phyloP scores from a whole-genome alignment of 768 basidiomycete species.

The Pleurotus ostreatus region DNA sequence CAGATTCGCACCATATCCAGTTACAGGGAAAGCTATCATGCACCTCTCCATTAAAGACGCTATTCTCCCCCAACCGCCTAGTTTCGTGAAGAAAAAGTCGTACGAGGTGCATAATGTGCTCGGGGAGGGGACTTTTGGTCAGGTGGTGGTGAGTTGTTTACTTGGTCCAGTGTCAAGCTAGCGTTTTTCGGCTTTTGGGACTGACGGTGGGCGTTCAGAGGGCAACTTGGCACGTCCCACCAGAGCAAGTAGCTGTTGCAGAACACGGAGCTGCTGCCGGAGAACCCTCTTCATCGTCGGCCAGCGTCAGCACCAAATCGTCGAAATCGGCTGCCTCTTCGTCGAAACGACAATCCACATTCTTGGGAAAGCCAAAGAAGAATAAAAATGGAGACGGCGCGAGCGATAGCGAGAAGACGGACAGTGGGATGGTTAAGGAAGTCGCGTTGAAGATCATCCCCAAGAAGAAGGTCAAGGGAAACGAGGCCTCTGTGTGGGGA shows the following conservation, averaged over 20 bases:
- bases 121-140: constrained; percentile 86
- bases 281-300: constrained; percentile 13
- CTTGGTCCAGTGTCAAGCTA: background rate
- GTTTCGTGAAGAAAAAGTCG: constrained; percentile 81
- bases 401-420: background rate
- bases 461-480: constrained; percentile 94
- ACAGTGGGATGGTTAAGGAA: constrained; percentile 50
- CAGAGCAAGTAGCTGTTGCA: constrained; percentile 51
- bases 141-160: constrained; percentile 61
- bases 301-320: constrained; percentile 8
- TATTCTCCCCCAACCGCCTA: constrained; percentile 78
- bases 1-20: background rate
- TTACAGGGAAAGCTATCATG: background rate
- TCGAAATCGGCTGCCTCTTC: constrained; percentile 13
- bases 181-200: background rate
- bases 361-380: background rate
- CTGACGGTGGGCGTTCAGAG: constrained; percentile 32
- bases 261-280: constrained; percentile 51
- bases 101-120: constrained; percentile 72
- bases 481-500: constrained; percentile 82
- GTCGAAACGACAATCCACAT: background rate
- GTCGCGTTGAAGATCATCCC: constrained; percentile 89
- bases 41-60: constrained; percentile 45
- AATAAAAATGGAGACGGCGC: background rate
- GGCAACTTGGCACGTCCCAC: constrained; percentile 76